Evolutionary conservation across 2,329 filamentous ascomycete species (phyloP).

Genomic region (Trichoderma hamatum): DNA sequence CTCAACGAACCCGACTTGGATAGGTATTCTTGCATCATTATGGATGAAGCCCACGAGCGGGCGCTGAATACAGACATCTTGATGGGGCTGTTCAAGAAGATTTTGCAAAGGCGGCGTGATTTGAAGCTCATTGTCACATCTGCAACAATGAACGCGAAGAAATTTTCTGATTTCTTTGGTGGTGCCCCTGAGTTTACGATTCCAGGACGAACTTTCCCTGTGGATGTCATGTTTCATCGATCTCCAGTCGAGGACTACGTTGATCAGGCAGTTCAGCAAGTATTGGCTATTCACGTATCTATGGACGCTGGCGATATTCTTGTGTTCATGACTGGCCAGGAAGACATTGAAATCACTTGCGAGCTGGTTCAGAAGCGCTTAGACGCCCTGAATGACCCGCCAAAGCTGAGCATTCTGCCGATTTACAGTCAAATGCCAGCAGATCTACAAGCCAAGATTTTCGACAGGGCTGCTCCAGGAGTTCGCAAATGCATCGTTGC

Average conservation of each 20-base stretch:
- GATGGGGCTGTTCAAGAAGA: conserved; percentile 98
- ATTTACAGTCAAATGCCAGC: conserved; percentile 99
- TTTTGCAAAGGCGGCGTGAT: conserved; percentile 83
- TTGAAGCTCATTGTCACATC: conserved; percentile 97
- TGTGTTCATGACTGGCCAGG: conserved; percentile 99
- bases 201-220: conserved; percentile 92
- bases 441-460: conserved; percentile 96
- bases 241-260: conserved; percentile 98
- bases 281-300: conserved; percentile 92
- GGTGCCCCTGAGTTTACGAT: conserved; percentile 97
- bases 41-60: conserved; percentile 98
- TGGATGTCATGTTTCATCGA: conserved; percentile 93
- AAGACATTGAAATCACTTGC: conserved; percentile 97
- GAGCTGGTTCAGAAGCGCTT: conserved; percentile 88
- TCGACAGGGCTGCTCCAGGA: conserved; percentile 85
- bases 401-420: conserved; percentile 89
- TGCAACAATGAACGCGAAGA: conserved; percentile 96
- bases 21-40: conserved; percentile 97
- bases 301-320: conserved; percentile 92
- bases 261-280: conserved; percentile 93
- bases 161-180: conserved; percentile 94
- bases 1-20: conserved; percentile 91
- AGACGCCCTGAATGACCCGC: conserved; percentile 87
- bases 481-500: conserved; percentile 97
- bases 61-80: conserved; percentile 95